Conservation (phyloP, 2,329 filamentous ascomycete genomes). For the Diaporthe longicolla region DNA sequence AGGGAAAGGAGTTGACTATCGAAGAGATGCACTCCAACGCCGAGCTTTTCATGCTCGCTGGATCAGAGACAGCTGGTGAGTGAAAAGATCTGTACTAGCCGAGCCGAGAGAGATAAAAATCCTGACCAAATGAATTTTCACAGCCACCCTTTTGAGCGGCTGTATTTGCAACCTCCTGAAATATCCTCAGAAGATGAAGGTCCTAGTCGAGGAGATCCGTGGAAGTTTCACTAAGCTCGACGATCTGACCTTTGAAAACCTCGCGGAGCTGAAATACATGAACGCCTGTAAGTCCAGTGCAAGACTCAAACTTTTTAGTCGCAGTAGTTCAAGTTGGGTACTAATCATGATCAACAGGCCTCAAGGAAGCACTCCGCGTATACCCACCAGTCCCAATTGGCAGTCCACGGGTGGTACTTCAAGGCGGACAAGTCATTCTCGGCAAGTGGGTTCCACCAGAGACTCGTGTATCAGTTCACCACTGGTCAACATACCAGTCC, state of each 20-base stretch:
- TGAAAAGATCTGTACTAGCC: conserved; percentile 46
- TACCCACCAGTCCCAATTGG: conserved; percentile 46
- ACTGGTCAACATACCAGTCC: conserved; percentile 33
- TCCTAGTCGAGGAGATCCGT: conserved; percentile 49
- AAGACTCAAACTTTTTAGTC: too few species aligned
- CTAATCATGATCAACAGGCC: conserved; percentile 7
- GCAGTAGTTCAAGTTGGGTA: neutral
- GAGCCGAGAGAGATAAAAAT: too few species aligned
- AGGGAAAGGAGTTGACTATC: conserved; percentile 41
- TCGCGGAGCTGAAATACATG: conserved; percentile 46
- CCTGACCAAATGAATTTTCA: neutral
- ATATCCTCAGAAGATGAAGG: conserved; percentile 17
- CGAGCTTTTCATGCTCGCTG: conserved; percentile 45
- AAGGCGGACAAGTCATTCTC: conserved; percentile 46
- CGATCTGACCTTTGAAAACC: conserved; percentile 49
- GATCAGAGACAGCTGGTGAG: conserved; percentile 54
- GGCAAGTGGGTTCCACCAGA: conserved; percentile 28
- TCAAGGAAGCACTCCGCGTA: conserved; percentile 47
- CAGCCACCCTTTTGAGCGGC: conserved; percentile 32
- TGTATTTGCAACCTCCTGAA: conserved; percentile 9
- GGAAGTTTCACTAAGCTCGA: conserved; percentile 45
- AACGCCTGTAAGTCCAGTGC: conserved; percentile 44
- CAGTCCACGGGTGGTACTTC: conserved; percentile 43
- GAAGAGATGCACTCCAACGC: conserved; percentile 45
- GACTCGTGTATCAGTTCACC: conserved; percentile 36